Evolutionary conservation across 192 early-diverging fungal genomes (phyloP).

Genomic region (Podochytrium sp.): DNA sequence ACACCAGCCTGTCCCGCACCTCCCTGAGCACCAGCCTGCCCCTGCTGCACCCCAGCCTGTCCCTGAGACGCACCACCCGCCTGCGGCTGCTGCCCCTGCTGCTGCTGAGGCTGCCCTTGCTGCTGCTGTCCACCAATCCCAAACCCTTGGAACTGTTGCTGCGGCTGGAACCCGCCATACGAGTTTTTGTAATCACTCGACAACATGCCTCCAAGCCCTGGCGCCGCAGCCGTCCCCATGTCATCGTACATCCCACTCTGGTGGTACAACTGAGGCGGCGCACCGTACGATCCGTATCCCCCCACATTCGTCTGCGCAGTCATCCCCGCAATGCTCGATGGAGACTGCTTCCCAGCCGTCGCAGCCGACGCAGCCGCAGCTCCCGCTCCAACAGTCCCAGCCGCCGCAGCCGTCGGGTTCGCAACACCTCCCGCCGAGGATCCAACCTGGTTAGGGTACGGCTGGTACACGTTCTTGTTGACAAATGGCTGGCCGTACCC

Average conservation of each 20-base stretch:
- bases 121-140: constrained; percentile 24
- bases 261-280: constrained; percentile 40
- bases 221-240: constrained; percentile 5
- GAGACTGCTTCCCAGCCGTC: constrained; percentile 24
- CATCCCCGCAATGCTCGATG: constrained; percentile 15
- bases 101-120: constrained; percentile 12
- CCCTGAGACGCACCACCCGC: constrained; percentile 1
- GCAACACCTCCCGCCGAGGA: background rate
- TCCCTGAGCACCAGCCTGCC: constrained; percentile 10
- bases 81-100: constrained; percentile 27
- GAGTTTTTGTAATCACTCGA: constrained; percentile 25
- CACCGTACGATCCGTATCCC: constrained; percentile 23
- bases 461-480: constrained; percentile 89
- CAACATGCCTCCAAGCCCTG: constrained; percentile 24
- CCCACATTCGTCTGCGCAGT: background rate
- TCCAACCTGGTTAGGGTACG: constrained; percentile 58
- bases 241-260: constrained; percentile 37
- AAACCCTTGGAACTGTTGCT: constrained; percentile 33
- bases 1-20: constrained; percentile 14
- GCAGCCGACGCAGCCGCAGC: constrained; percentile 1
- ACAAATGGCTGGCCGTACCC: constrained; percentile 89
- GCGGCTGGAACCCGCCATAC: constrained; percentile 14
- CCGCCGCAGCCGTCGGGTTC: background rate
- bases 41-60: background rate
- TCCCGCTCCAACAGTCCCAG: background rate